Base-by-base conservation (phyloP, 495 filamentous ascomycete species). In the Talaromyces stipitatus region DNA sequence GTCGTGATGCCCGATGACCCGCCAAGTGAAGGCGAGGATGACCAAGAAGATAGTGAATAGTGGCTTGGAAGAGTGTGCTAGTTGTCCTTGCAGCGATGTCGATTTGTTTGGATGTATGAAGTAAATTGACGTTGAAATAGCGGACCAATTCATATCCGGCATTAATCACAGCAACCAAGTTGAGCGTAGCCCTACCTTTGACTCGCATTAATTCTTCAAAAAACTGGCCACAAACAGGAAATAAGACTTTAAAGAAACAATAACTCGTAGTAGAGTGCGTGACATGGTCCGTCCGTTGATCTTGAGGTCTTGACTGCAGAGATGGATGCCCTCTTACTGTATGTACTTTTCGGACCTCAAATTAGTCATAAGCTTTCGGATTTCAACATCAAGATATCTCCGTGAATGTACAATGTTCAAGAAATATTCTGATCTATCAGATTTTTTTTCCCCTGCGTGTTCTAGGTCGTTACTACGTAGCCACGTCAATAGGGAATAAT, bases 1-100 rank as follows among this genome's bases (percentile, higher is more conserved):
- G 74, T 84, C 24, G 81, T 85, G 56, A 85, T 83, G 84, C 85
- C 85, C n/a, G 63, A 58, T 12, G 55, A 58, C 27, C 23, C 30
- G 14, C 24, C 14, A 23, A 60, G 62, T 6, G 41, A 57, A 11
- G 18, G n/a, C 12, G 27, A 48, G 22, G 23, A 27, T 56, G 38
- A 55, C 30, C 20, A 41, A 29, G 52, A 41, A 18, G 27, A 51
- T 20, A 22, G 61, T 46, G 16, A 52, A 45, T 20, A 48, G 22
- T 48, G 22, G 38, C 14, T 24, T 57, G 29, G 30, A 43, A 23
- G 29, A 45, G 55, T 52, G 48, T 53, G 47, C 10, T 23, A 57
- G 32, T 9, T 41, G 36, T 18, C 36, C n/a, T 41, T 41, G 36
- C 36, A 41, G 36, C 36, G 36, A 20, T 41, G 6, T 41, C 18